Conservation (phyloP, 75 land plant genomes). For the Azolla pinnata region DNA sequence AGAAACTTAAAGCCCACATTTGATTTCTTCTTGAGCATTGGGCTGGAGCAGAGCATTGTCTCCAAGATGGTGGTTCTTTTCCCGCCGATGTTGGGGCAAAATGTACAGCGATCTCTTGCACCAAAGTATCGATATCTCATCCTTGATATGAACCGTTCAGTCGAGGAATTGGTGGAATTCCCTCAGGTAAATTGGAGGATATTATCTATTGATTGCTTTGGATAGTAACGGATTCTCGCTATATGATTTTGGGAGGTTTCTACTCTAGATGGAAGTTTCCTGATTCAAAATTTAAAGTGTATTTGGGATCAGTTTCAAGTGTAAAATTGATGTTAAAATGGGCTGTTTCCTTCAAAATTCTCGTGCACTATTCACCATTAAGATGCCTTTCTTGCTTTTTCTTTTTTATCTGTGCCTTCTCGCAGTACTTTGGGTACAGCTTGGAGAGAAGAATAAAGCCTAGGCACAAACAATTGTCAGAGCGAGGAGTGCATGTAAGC, state of each 20-base stretch:
- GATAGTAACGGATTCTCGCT: too few species aligned
- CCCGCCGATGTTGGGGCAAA: slow-evolving; percentile 27
- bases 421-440: slow-evolving; percentile 82
- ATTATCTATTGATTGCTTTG: too few species aligned
- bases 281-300: too few species aligned
- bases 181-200: slow-evolving; percentile 23
- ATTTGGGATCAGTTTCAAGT: too few species aligned
- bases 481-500: slow-evolving; percentile 40
- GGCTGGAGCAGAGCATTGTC: slow-evolving; percentile 11
- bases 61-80: slow-evolving; percentile 24
- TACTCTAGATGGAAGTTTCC: too few species aligned
- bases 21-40: slow-evolving; percentile 13
- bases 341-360: too few species aligned
- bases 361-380: too few species aligned
- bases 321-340: too few species aligned
- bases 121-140: slow-evolving; percentile 19
- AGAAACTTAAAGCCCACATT: slow-evolving; percentile 24
- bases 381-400: neutral
- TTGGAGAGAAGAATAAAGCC: slow-evolving; percentile 68
- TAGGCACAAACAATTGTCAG: slow-evolving; percentile 51
- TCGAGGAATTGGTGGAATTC: slow-evolving; percentile 17
- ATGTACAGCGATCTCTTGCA: slow-evolving; percentile 17
- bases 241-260: too few species aligned
- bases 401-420: slow-evolving; percentile 9
- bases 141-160: slow-evolving; percentile 21